Conservation (phyloP, 176 grass and related monocot species). For the Oryza coarctata region DNA sequence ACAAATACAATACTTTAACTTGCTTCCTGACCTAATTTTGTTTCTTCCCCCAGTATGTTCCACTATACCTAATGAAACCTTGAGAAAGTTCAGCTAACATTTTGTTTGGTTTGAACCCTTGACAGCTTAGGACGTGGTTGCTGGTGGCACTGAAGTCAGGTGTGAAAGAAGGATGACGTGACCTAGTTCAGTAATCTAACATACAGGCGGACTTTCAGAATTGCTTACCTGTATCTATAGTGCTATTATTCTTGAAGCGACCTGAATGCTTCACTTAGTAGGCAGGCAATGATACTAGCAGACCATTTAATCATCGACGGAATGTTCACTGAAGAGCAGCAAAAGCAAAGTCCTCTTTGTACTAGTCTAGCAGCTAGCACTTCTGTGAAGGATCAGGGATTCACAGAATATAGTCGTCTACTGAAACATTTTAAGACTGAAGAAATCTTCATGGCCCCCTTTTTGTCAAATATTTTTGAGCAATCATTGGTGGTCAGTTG, state of each 20-base stretch:
- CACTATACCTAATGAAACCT: slow-evolving; percentile 3
- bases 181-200: slow-evolving; percentile 42
- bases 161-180: slow-evolving; percentile 22
- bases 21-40: neutral
- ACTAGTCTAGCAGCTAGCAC: neutral
- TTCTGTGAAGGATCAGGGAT: neutral
- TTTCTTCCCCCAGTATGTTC: neutral
- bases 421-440: neutral
- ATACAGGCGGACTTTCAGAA: slow-evolving; percentile 24
- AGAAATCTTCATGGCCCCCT: neutral
- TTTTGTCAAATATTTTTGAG: neutral
- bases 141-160: slow-evolving; percentile 5
- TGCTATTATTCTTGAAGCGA: slow-evolving; percentile 32
- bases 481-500: neutral
- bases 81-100: neutral
- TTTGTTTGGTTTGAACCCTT: neutral
- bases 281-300: neutral
- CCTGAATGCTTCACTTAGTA: slow-evolving; percentile 32
- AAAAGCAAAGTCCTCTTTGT: neutral
- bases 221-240: slow-evolving; percentile 18
- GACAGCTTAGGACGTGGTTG: slow-evolving; percentile 39
- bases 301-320: neutral
- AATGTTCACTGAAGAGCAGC: neutral
- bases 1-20: neutral
- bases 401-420: slow-evolving; percentile 7